A percentile compares a stretch with the other conserved stretches of the same genome.
Conservation (phyloP, 257 asterid genomes). For the Apocynum venetum region DNA sequence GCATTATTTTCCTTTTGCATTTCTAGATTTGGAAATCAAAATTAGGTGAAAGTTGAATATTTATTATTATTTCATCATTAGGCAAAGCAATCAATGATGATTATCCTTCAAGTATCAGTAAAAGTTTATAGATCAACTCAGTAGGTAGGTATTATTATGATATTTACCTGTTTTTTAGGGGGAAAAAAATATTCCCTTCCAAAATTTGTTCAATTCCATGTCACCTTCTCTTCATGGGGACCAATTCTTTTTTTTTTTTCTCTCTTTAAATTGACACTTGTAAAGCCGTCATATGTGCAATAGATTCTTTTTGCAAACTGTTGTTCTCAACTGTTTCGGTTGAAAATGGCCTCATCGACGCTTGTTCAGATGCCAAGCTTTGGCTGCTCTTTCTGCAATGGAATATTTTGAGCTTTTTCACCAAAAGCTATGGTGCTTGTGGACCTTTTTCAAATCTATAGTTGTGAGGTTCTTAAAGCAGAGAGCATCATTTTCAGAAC, state of each 20-base stretch:
- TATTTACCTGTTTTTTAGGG: background rate
- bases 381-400: slow-evolving; percentile 6
- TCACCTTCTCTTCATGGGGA: slow-evolving; percentile 19
- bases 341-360: slow-evolving; percentile 3
- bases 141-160: background rate
- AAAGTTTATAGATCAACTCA: background rate
- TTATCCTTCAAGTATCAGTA: background rate
- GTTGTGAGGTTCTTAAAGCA: slow-evolving; percentile 9
- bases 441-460: slow-evolving; percentile 17
- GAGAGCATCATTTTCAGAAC: slow-evolving; percentile 6
- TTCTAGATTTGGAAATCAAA: background rate
- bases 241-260: background rate
- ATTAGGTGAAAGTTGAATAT: background rate
- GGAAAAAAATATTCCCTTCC: background rate
- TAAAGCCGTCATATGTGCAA: background rate
- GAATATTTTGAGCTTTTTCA: slow-evolving; percentile 2
- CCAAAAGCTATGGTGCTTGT: background rate
- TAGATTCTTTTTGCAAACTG: slow-evolving; percentile 5
- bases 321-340: slow-evolving; percentile 17
- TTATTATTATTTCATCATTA: background rate
- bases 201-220: background rate
- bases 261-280: slow-evolving; percentile 7
- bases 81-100: background rate
- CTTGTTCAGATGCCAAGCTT: background rate
- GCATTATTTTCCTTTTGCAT: background rate